Base-by-base conservation (phyloP, 2,329 filamentous ascomycete genomes). In the Phaeomoniella chlamydospora region DNA sequence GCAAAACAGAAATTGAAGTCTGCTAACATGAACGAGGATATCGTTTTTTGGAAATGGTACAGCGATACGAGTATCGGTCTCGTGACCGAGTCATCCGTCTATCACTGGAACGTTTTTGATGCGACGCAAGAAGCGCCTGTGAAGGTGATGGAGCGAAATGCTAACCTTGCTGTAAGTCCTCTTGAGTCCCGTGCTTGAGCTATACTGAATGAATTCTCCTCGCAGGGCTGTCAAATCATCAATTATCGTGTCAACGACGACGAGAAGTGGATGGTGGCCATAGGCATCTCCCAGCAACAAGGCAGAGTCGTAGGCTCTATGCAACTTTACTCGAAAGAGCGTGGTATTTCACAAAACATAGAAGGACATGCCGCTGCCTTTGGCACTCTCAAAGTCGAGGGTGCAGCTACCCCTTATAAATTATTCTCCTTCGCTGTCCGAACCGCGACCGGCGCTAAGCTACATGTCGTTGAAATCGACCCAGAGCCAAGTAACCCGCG, bases 11-110 rank as follows among this genome's bases (percentile, higher is more conserved):
- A 94, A 71, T 73, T 98, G 52, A 96, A 96, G 72, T 94, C 88
- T 29, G 80, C 87, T 40, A 85, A 81, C 37, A 94, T 96, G 82
- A 85, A 80, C 52, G 90, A 96, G 59, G 90, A 98, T 61, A 85
- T 98, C 36, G 80, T 90, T 43, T 98, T 93, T 70, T 98, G 90
- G 92, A 94, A 94, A 65, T 98, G 90, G 90, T 85, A 92, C 62
- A 94, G 78, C 62, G 84, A 94, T 50, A 80, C 72, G 40, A 82
- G 79, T 42, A 65, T 98, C 41, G 90, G 88, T 43, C 68, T 98
- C 51, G 83, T 98, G 45, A 96, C 88, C 44, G 86, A 92, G 40
- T 81, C 73, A 44, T 78, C 82, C 29, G 84, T 98, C 43, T 96
- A 86, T 61, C 90, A 98, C 65, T 98, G 90, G 90, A 85, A 98